Evolutionary conservation across 2,329 filamentous ascomycete species (phyloP), one percentile per base, ranked within the genome.

Genomic region (Fusarium annulatum): DNA sequence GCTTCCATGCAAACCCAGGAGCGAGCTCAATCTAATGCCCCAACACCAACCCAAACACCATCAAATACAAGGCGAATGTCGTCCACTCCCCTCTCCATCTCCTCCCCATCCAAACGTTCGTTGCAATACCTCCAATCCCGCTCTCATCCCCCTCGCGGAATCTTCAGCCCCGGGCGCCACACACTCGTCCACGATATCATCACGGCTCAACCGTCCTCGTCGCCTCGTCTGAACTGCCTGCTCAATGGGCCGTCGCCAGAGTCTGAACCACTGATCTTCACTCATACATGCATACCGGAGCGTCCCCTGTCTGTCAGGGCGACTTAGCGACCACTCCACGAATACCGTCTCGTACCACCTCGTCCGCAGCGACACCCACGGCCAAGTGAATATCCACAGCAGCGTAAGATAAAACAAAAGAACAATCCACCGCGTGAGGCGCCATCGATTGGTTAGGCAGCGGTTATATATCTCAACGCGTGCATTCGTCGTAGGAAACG

Each of bases 301-400:
- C 7, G 77, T 59, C 34, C 82, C 85, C 33, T 79, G 78, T 15
- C 77, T 70, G 28, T 73, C 72, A 15, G 68, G 59, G 0, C 72
- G 71, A 65, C 80, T 81, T 64, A 82, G 63, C 19, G 76, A 75
- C 91, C 91, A 95, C 39, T 91, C 85, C 1, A 88, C 87, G 28
- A 85, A 84, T 7, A 89, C 86, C 5, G 93, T 90, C 71, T 91
- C 87, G 82, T 91, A 95, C 55, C 88, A 86, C 78, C 88, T 90
- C 3, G 93, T 95, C 23, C 87, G 82, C 78, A 94, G 86, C 81
- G 89, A 91, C 18, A 95, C 85, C 64, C 88, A 87, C 0, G 93
- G 93, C 93, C 93, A 95, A 7, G 88, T 84, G 74, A 95, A 85
- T 64, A 95, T 77, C 86, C 92, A 92, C 18, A 93, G 80, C 67